Evolutionary conservation across 2,329 filamentous ascomycete genomes (phyloP).

Genomic region (Aspergillus calidoustus): DNA sequence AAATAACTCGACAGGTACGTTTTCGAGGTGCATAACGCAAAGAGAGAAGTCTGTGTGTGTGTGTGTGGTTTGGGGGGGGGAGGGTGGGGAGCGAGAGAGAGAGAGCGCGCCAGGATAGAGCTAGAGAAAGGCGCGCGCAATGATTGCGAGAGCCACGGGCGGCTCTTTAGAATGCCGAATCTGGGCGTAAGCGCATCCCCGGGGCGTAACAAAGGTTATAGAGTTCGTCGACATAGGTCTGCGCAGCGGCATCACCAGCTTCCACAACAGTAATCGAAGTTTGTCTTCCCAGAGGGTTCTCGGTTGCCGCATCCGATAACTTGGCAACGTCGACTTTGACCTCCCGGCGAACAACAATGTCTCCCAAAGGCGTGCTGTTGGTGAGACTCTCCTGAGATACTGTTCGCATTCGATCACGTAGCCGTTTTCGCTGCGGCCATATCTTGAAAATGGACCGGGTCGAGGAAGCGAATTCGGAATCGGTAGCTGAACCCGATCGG

Average conservation of each 20-base stretch:
- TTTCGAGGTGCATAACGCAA: background rate
- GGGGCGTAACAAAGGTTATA: conserved; percentile 43
- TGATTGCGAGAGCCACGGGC: conserved; percentile 4
- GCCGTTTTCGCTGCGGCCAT: conserved; percentile 27
- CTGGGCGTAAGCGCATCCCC: conserved; percentile 33
- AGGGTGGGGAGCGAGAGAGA: background rate
- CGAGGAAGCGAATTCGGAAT: conserved; percentile 29
- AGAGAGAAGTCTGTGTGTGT: background rate
- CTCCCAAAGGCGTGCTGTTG: conserved; percentile 47
- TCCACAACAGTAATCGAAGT: conserved; percentile 31
- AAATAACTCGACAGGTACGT: background rate
- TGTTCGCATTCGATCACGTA: background rate
- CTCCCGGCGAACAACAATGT: conserved; percentile 67
- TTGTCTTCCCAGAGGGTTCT: conserved; percentile 25
- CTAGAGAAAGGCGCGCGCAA: background rate
- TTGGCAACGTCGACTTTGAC: conserved; percentile 59
- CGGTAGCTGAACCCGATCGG: conserved; percentile 30
- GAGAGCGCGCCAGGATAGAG: background rate
- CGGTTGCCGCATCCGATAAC: conserved; percentile 26
- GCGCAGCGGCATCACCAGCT: conserved; percentile 29
- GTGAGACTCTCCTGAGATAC: conserved; percentile 29
- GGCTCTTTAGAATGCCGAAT: conserved; percentile 21
- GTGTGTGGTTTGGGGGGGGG: background rate
- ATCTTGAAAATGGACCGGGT: conserved; percentile 27
- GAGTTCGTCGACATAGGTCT: conserved; percentile 55